Conservation (phyloP, 352 stramenopile genomes). For the Globisporangium rhizosaccharum region DNA sequence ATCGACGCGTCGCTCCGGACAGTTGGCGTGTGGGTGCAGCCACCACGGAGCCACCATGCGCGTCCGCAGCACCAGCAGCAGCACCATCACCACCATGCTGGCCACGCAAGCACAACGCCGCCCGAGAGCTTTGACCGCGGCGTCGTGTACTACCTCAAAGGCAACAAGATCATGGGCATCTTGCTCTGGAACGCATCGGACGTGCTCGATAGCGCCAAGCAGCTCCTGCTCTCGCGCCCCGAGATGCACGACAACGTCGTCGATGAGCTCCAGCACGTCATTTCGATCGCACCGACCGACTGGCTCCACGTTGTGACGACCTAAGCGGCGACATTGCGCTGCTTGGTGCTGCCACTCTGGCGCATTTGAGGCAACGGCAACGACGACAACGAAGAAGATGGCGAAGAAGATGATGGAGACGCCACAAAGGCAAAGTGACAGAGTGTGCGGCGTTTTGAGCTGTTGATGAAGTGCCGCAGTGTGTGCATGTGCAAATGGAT, state of each 20-base stretch:
- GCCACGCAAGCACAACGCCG: conserved; percentile 9
- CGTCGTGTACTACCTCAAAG: conserved; percentile 89
- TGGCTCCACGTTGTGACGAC: conserved; percentile 78
- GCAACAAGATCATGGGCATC: conserved; percentile 88
- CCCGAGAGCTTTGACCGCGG: conserved; percentile 61
- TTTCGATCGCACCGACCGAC: conserved; percentile 82
- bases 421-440: too few species aligned
- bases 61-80: neutral
- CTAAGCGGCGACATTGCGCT: conserved; percentile 7
- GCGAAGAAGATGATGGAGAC: too few species aligned
- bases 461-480: too few species aligned
- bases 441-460: too few species aligned
- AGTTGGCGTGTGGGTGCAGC: conserved; percentile 81
- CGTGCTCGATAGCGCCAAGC: conserved; percentile 77
- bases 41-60: conserved; percentile 16
- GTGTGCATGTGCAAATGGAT: too few species aligned
- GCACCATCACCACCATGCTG: neutral
- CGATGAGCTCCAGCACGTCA: conserved; percentile 74
- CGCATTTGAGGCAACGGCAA: too few species aligned
- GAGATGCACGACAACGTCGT: conserved; percentile 68
- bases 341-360: too few species aligned
- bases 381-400: too few species aligned
- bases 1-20: conserved; percentile 74
- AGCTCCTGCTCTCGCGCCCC: conserved; percentile 71
- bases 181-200: conserved; percentile 88